Base-by-base conservation (phyloP, 176 grass and related monocot genomes). In the Pontederia paniculata region DNA sequence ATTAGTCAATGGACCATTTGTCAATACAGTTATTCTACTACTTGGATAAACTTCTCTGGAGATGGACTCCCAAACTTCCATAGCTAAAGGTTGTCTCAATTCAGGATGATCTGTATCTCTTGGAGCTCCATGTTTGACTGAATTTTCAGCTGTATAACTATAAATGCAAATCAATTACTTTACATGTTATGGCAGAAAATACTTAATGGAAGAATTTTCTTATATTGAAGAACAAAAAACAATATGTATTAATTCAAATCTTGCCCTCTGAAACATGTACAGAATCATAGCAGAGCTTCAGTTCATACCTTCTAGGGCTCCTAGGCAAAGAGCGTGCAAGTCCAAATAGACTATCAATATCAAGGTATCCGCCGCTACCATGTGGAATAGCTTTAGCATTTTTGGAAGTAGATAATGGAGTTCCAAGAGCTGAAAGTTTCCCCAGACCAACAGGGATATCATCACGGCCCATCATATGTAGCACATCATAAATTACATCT, bases 381-480 rank as follows among this genome's bases (percentile, higher is more conserved):
- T 78, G 81, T 8, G 87, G 81, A 37, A 90, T 76, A 46, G 78
- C 81, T 50, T 74, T 82, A 7, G 73, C 75, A 3, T 85, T 70
- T 17, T 74, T 48, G 44, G 81, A 90, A 42, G 78, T 68, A 17
- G 82, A 68, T 14, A 14, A 48, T n/a, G 81, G 78, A 13, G 70
- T 49, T 2, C 78, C 68, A 21, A 82, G 45, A 0, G 81, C 87
- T 57, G 74, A 82, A 41, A 82, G 43, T 45, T 82, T 85, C 31
- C 87, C 81, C 17, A 85, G 68, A 13, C 78, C 87, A 17, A 90
- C 81, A 16, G 59, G 81, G 23, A 90, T 82, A 52, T 85, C 87
- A 73, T 90, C 87, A 45, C 78, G 78, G 12, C 87, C 81, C 87
- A 85, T 90, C 81, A 90, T 90, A 72, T 90, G 87, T 42, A 90